Evolutionary conservation across 202 grass and related monocot genomes (phyloP).

Genomic region (Cymbopogon flexuosus): DNA sequence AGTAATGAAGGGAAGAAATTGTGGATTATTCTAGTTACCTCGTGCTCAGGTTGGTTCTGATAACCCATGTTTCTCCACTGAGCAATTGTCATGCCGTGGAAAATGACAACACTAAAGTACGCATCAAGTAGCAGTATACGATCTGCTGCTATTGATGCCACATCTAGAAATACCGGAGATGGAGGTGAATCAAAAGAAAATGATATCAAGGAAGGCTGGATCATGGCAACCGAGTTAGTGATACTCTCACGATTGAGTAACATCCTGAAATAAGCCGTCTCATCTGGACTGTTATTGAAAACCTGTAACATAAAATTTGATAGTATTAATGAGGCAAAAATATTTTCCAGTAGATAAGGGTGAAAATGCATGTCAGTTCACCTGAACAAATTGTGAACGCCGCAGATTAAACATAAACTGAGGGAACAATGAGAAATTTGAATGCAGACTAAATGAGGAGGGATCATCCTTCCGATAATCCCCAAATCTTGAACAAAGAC

Average conservation of each 20-base stretch:
- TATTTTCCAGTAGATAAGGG: background rate
- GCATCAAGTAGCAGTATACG: slow-evolving; percentile 91
- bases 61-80: slow-evolving; percentile 99
- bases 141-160: slow-evolving; percentile 86
- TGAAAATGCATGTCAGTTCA: slow-evolving; percentile 25
- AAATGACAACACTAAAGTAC: slow-evolving; percentile 97
- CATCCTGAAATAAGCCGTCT: slow-evolving; percentile 97
- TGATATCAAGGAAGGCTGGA: slow-evolving; percentile 88
- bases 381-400: slow-evolving; percentile 97
- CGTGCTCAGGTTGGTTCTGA: slow-evolving; percentile 93
- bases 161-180: slow-evolving; percentile 83
- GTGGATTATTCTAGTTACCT: slow-evolving; percentile 45
- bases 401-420: slow-evolving; percentile 99
- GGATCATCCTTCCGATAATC: slow-evolving; percentile 96
- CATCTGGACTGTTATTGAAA: slow-evolving; percentile 98
- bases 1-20: background rate
- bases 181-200: slow-evolving; percentile 89
- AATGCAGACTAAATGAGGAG: slow-evolving; percentile 80
- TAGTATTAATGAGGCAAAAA: slow-evolving; percentile 19
- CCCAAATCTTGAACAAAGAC: slow-evolving; percentile 89
- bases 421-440: slow-evolving; percentile 94
- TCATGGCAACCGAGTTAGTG: slow-evolving; percentile 93
- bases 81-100: slow-evolving; percentile 95
- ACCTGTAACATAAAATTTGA: slow-evolving; percentile 52
- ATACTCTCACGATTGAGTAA: slow-evolving; percentile 89